Evolutionary conservation across 106 monocot genomes (phyloP), one percentile per base, ranked within the genome.

Genomic region (Acanthochlamys bracteata): DNA sequence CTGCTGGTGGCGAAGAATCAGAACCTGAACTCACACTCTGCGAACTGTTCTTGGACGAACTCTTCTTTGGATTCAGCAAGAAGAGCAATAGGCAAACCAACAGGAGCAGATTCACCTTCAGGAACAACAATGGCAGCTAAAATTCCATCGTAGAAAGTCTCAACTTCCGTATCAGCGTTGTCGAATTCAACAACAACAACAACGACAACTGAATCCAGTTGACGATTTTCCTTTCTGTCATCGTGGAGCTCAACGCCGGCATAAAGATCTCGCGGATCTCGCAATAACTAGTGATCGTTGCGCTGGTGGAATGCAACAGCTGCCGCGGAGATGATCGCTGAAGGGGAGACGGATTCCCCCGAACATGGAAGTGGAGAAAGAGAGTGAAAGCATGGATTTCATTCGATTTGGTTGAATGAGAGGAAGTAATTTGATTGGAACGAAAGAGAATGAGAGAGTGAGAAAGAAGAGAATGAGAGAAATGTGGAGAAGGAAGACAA

Each of bases 241-340:
- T 98, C 20, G 98, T 98, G 53, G 98, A 98, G 74, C 88, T 88
- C 33, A 98, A 85, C 41, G 98, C 91, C 63, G 98, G 98, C 98
- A 98, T 98, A 79, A 98, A 92, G 62, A 98, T 98, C 91, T 98
- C 98, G 25, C 98, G 84, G 83, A 98, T 86, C 88, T 98, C 92
- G 98, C 60, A 7, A 92, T 42, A 24, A 49, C 49, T 3, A 17
- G 49, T 49, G 49, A 17, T 12, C 49, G 60, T 51, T 7, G 69
- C 46, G 64, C 1, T 20, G 55, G 55, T 55, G 55, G 55, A 21
- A 55, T 17, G 55, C 22, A 22, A 10, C 55, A 3, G 55, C n/a
- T 10, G 55, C 19, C 12, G 55, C 21, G 55, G 20, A 19, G 55
- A 10, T 3, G 55, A 10, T 19, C 10, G 4, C 20, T 10, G 55